Base-by-base conservation (phyloP, 352 stramenopile genomes). In the Phytophthora aleatoria region DNA sequence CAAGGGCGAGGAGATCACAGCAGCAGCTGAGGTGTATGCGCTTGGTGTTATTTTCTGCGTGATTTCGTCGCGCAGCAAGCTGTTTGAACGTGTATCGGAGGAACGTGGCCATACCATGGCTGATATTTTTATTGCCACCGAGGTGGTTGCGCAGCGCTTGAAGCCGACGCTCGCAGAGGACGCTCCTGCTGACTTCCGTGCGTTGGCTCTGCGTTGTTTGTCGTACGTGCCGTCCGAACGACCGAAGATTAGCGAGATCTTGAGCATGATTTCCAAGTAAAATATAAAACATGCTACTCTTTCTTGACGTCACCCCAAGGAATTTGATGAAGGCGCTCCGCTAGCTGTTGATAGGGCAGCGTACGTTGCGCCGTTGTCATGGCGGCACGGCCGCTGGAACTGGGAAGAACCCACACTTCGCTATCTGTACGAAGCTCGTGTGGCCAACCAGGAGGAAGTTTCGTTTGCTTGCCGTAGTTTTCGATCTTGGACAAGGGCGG, bases 341-440 rank as follows among this genome's bases (percentile, higher is more conserved):
- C 83, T 41, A 95, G 73, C 43, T 90, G 76, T 61, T 81, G 67
- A 56, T 96, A 95, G 39, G 87, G 87, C 30, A 74, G 42, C 5
- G 77, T 79, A 12, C 87, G 83, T 61, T 95, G 78, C 41, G 70
- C 69, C 26, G 86, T 87, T 26, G 88, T 91, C 82, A 95, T 94
- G 15, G 79, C 87, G 3, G 87, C 88, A 12, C 87, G 82, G 8
- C 88, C 88, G n/a, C 85, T 95, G 5, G 85, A 91, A 41, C 85
- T 95, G 1, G 89, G 87, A 10, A 95, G 60, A 3, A 95, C 89
- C 87, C 87, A 95, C 8, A 95, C 77, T 53, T 95, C 85, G 43
- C 80, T 87, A 35, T 87, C 75, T 8, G 53, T 33, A 0, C 73
- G 69, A 45, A 79, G 79, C n/a, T 90, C 77, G 2, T 61, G 70